Percentiles rank a stretch among this genome's conserved stretches.
Evolutionary conservation across 345 rosid genomes (phyloP).

Genomic region (Eucalyptus curtisii): DNA sequence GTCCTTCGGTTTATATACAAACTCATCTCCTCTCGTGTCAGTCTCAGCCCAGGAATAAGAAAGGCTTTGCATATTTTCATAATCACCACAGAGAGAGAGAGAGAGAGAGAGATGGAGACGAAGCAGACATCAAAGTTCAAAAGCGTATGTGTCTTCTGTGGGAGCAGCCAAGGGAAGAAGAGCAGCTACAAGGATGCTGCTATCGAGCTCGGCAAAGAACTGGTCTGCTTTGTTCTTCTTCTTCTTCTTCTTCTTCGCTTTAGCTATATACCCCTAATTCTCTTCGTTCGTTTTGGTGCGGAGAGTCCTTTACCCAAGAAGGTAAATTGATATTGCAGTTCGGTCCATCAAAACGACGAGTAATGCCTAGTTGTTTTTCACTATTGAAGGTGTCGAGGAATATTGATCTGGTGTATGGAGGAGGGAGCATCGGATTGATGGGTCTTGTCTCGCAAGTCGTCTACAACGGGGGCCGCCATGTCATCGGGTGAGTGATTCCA

Average conservation of each 20-base stretch:
- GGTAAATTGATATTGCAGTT: not conserved
- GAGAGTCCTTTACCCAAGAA: not conserved
- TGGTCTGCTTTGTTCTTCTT: conserved; percentile 24
- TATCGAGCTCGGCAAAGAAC: conserved; percentile 67
- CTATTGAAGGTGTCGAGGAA: conserved; percentile 64
- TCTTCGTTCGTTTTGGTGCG: not conserved
- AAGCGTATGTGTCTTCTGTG: conserved; percentile 93
- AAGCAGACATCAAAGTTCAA: conserved; percentile 38
- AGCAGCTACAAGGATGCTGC: conserved; percentile 69
- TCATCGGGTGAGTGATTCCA: conserved; percentile 43
- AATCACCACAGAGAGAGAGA: not conserved
- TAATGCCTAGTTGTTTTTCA: not conserved
- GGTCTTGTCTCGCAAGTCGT: conserved; percentile 87
- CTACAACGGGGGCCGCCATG: conserved; percentile 79
- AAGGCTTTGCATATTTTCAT: not conserved
- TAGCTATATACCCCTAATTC: not conserved
- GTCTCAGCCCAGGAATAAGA: not conserved
- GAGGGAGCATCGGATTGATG: conserved; percentile 93
- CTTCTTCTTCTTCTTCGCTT: not conserved
- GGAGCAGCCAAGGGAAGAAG: conserved; percentile 85
- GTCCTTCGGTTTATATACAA: not conserved
- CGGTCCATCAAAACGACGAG: not conserved
- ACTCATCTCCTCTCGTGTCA: not conserved
- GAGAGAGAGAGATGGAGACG: conserved; percentile 6
- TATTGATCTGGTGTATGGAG: conserved; percentile 91